phyloP scores from a whole-genome alignment of 208 protist species.

The Balamuthia mandrillaris region DNA sequence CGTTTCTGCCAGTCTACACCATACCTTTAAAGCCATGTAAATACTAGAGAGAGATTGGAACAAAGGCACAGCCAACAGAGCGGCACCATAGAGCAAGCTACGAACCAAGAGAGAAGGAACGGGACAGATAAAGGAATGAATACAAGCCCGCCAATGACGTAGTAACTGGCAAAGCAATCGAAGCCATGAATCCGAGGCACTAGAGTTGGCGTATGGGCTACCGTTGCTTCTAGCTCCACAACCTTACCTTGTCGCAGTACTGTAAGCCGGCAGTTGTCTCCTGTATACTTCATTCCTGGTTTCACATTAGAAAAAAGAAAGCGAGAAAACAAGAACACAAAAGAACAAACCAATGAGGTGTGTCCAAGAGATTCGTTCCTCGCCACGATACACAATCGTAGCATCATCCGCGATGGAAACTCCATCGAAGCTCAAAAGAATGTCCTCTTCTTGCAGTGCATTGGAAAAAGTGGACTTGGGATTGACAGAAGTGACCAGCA shows the following conservation, averaged over 20 bases:
- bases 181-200: constrained; percentile 7
- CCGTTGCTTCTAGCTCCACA: background rate
- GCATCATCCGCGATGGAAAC: constrained; percentile 44
- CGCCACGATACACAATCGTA: constrained; percentile 37
- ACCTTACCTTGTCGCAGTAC: constrained; percentile 9
- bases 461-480: background rate
- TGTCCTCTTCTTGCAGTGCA: constrained; percentile 50
- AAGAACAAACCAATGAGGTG: constrained; percentile 3
- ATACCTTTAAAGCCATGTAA: too few species aligned
- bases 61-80: background rate
- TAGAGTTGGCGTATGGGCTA: background rate
- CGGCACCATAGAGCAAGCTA: background rate
- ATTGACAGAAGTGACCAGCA: constrained; percentile 42
- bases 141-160: constrained; percentile 5
- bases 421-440: constrained; percentile 46
- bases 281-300: constrained; percentile 37
- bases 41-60: too few species aligned
- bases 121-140: background rate
- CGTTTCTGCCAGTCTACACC: constrained; percentile 8
- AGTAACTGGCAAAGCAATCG: constrained; percentile 24
- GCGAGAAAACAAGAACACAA: background rate
- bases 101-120: background rate
- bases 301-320: background rate
- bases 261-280: constrained; percentile 19
- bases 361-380: constrained; percentile 9